Conservation (phyloP, 2,329 filamentous ascomycete genomes). For the Chaetomiaceae sp. region DNA sequence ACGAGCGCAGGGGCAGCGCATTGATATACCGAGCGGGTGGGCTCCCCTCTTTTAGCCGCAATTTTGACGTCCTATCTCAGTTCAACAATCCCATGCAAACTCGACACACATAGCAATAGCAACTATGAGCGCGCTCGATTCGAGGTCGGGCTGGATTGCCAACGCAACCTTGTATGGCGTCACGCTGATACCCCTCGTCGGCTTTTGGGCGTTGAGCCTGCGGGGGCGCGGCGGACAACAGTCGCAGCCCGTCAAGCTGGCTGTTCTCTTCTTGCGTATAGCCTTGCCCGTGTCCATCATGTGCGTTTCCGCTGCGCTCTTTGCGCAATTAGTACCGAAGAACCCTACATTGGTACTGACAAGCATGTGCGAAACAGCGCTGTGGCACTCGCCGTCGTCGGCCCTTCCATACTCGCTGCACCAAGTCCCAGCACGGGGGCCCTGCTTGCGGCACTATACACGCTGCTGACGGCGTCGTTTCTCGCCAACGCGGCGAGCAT, state of each 20-base stretch:
- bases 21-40: too few relatives aligned
- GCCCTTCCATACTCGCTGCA: neutral
- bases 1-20: too few relatives aligned
- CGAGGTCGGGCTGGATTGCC: neutral
- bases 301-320: neutral
- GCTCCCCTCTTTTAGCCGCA: too few relatives aligned
- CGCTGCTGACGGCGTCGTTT: neutral
- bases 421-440: neutral
- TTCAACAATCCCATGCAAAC: too few relatives aligned
- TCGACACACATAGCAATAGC: neutral
- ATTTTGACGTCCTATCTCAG: too few relatives aligned
- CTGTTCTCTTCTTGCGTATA: neutral
- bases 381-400: neutral
- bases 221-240: neutral
- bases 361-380: neutral
- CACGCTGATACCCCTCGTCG: neutral
- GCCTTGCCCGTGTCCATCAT: constrained; percentile 4
- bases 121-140: constrained; percentile 5
- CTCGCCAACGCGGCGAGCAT: neutral
- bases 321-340: neutral
- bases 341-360: neutral
- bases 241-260: constrained; percentile 1
- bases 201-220: neutral
- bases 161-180: constrained; percentile 1
- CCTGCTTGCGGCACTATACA: neutral